These are phyloP conservation scores for Claviceps monticola DNA, from an alignment of 2,329 filamentous ascomycete species.

Conservation along the genomic window DNA sequence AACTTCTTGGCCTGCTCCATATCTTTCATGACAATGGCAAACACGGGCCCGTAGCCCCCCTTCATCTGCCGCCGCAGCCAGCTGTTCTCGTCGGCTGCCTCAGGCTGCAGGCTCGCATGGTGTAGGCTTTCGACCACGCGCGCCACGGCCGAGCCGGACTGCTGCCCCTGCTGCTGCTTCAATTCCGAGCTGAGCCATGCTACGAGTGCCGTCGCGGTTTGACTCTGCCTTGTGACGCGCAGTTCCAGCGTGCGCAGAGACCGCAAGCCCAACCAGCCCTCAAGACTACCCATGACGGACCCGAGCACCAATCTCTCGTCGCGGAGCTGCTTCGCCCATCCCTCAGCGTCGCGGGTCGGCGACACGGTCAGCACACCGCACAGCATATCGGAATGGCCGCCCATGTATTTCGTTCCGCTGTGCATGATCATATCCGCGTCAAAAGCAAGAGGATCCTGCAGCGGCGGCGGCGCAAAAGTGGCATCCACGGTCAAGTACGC, in stretches of 20 bases:
- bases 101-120: conserved; percentile 69
- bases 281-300: conserved; percentile 73
- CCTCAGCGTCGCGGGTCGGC: conserved; percentile 24
- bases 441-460: conserved; percentile 71
- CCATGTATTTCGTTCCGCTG: conserved; percentile 89
- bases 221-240: conserved; percentile 63
- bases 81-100: conserved; percentile 37
- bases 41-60: conserved; percentile 78
- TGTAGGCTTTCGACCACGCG: conserved; percentile 46
- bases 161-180: conserved; percentile 6
- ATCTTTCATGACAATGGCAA: conserved; percentile 54
- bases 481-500: conserved; percentile 74
- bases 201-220: conserved; percentile 56
- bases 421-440: conserved; percentile 87
- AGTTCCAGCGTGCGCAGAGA: conserved; percentile 78
- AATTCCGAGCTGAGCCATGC: conserved; percentile 50
- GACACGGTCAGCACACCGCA: conserved; percentile 67
- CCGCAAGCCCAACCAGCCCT: conserved; percentile 82
- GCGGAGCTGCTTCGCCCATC: conserved; percentile 46
- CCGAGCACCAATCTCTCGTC: conserved; percentile 66
- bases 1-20: conserved; percentile 49
- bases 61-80: conserved; percentile 90
- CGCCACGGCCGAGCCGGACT: conserved; percentile 27
- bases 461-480: conserved; percentile 81
- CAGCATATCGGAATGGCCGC: conserved; percentile 86